These are phyloP conservation scores for Neonectria sp. DNA, from an alignment of 2,329 filamentous ascomycete species.

Conservation along the genomic window DNA sequence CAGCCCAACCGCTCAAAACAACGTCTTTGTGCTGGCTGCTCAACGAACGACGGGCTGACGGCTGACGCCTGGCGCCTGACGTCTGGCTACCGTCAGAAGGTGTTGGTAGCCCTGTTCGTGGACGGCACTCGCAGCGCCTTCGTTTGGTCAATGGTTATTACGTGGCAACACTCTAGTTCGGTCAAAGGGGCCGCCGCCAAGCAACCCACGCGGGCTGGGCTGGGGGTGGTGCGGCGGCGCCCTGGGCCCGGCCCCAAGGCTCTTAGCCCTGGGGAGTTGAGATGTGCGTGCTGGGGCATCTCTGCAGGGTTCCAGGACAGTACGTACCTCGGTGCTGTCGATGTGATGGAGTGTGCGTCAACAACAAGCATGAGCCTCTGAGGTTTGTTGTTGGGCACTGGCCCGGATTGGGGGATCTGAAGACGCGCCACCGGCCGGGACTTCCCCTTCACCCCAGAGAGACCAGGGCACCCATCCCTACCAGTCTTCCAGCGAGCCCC, in stretches of 20 bases:
- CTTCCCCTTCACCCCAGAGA: constrained; percentile 14
- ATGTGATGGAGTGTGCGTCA: constrained; percentile 20
- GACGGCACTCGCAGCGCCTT: constrained; percentile 12
- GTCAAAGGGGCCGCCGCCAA: constrained; percentile 49
- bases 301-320: constrained; percentile 22
- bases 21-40: constrained; percentile 23
- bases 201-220: constrained; percentile 38
- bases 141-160: constrained; percentile 41
- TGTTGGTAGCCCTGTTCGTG: constrained; percentile 27
- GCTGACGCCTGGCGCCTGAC: not conserved
- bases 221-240: constrained; percentile 35
- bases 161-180: constrained; percentile 48
- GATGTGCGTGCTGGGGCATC: constrained; percentile 31
- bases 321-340: constrained; percentile 24
- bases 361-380: not conserved
- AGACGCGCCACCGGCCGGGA: constrained; percentile 16
- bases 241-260: constrained; percentile 33
- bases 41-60: constrained; percentile 22
- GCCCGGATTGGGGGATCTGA: constrained; percentile 23
- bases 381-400: constrained; percentile 10
- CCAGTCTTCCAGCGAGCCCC: constrained; percentile 13
- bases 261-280: constrained; percentile 27
- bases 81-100: not conserved
- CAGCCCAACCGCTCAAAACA: constrained; percentile 18
- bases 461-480: constrained; percentile 13